These are phyloP conservation scores for Penstemon barbatus DNA, from an alignment of 257 asterid genomes.

Conservation along the genomic window DNA sequence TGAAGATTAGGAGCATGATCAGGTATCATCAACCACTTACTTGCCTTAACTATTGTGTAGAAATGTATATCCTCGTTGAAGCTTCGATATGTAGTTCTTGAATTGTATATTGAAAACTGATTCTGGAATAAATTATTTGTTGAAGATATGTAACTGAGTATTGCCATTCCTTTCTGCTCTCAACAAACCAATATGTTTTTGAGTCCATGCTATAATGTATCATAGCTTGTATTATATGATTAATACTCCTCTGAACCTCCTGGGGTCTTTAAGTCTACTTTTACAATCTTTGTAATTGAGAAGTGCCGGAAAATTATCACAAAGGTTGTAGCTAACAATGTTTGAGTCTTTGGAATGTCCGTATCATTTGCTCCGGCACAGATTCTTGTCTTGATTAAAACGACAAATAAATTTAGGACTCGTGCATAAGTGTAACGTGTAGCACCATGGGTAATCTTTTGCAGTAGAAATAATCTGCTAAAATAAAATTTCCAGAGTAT, in stretches of 20 bases:
- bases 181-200: neutral
- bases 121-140: slow-evolving; percentile 14
- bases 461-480: too few relatives aligned
- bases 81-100: slow-evolving; percentile 10
- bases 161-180: slow-evolving; percentile 2
- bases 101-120: slow-evolving; percentile 16
- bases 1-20: slow-evolving; percentile 25
- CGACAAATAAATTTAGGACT: too few relatives aligned
- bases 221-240: slow-evolving; percentile 1
- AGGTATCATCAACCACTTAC: slow-evolving; percentile 37
- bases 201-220: slow-evolving; percentile 8
- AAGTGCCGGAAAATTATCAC: too few relatives aligned
- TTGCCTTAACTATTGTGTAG: slow-evolving; percentile 23
- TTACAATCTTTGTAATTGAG: slow-evolving; percentile 5
- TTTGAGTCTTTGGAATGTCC: too few relatives aligned
- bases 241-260: slow-evolving; percentile 5
- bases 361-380: too few relatives aligned
- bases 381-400: too few relatives aligned
- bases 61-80: slow-evolving; percentile 24
- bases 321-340: too few relatives aligned
- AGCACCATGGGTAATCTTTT: too few relatives aligned
- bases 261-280: slow-evolving; percentile 12
- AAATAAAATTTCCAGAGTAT: too few relatives aligned
- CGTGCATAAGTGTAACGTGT: too few relatives aligned
- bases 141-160: slow-evolving; percentile 6